A percentile compares a stretch with the other conserved stretches of the same genome.
phyloP scores from a whole-genome alignment of 2,329 filamentous ascomycete genomes.

The Apiospora marii region DNA sequence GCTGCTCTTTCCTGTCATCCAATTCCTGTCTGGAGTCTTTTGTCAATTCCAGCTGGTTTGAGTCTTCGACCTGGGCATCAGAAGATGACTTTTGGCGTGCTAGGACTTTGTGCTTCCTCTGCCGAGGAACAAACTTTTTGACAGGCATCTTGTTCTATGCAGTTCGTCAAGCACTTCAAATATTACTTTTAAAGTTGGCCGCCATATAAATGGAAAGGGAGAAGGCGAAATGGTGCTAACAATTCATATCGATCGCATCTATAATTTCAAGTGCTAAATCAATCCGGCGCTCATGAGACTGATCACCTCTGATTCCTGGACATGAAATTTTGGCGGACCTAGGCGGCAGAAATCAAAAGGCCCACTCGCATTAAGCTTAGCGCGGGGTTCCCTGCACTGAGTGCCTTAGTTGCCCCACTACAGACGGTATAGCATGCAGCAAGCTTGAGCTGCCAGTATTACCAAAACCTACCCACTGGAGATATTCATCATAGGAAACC shows the following conservation, averaged over 20 bases:
- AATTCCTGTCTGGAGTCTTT: constrained; percentile 55
- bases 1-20: constrained; percentile 61
- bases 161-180: constrained; percentile 22
- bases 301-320: constrained; percentile 23
- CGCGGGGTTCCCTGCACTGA: constrained; percentile 32
- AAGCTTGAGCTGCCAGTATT: neutral
- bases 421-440: neutral
- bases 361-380: constrained; percentile 32
- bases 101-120: constrained; percentile 73
- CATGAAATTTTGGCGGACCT: constrained; percentile 42
- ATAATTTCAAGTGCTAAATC: neutral
- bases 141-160: constrained; percentile 48
- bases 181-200: neutral
- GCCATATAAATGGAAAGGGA: constrained; percentile 22
- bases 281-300: constrained; percentile 6
- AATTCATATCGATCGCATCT: neutral
- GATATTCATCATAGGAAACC: neutral
- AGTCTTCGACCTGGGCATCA: constrained; percentile 50
- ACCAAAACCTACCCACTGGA: neutral
- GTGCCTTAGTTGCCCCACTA: neutral
- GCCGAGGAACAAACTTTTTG: constrained; percentile 67
- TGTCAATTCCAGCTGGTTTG: constrained; percentile 63
- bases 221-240: constrained; percentile 28
- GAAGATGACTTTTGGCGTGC: constrained; percentile 58
- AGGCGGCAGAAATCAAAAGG: constrained; percentile 40